Evolutionary conservation across 495 filamentous ascomycete species (phyloP).

Genomic region (Aspergillus egyptiacus): DNA sequence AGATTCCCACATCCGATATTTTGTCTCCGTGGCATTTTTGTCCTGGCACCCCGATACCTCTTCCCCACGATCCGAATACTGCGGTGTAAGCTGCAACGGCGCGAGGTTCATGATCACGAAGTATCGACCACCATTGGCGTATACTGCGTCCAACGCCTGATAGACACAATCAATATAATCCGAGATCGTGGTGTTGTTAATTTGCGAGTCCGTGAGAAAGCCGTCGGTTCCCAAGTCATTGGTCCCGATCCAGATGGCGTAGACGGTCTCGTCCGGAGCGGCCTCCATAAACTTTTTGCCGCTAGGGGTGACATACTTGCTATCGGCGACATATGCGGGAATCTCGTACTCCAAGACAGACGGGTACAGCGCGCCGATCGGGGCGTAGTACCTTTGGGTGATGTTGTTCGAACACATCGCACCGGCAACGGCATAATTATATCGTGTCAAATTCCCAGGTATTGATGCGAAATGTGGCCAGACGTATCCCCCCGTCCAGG

Average conservation of each 20-base stretch:
- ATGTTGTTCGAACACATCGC: conserved; percentile 66
- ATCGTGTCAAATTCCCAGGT: conserved; percentile 51
- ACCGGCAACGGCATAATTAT: conserved; percentile 67
- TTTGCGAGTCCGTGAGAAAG: conserved; percentile 58
- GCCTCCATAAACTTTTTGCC: conserved; percentile 46
- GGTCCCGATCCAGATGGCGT: conserved; percentile 72
- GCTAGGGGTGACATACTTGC: conserved; percentile 30
- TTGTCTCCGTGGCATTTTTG: conserved; percentile 56
- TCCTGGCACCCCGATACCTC: conserved; percentile 53
- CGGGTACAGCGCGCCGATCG: conserved; percentile 50
- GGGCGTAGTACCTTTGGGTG: conserved; percentile 44
- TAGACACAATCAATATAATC: conserved; percentile 64
- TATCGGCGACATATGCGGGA: conserved; percentile 61
- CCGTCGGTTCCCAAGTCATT: conserved; percentile 63
- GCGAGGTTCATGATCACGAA: conserved; percentile 64
- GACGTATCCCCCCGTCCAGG: conserved; percentile 57
- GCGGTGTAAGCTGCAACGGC: conserved; percentile 56
- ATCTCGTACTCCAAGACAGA: conserved; percentile 61
- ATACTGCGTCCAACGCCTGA: conserved; percentile 50
- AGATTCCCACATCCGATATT: conserved; percentile 56
- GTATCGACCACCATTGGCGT: conserved; percentile 57
- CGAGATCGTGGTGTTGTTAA: conserved; percentile 49
- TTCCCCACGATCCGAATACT: conserved; percentile 52
- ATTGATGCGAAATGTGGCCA: conserved; percentile 60
- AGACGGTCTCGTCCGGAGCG: conserved; percentile 54